Evolutionary conservation across 1,284 basidiomycete species (phyloP).

Genomic region (Malassezia furfur): DNA sequence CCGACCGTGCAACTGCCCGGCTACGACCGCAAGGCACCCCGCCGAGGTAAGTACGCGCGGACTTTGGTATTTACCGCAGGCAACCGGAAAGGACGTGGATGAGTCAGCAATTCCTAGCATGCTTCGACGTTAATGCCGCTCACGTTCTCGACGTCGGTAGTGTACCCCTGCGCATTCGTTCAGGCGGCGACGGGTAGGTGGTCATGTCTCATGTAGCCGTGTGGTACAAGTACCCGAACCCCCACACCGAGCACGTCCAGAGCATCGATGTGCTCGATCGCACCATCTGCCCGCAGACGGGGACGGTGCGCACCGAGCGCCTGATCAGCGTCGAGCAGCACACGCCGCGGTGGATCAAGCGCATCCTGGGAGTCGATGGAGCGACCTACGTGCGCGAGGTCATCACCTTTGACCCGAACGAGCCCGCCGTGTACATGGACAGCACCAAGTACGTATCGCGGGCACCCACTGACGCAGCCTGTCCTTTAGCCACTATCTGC

Average conservation of each 20-base stretch:
- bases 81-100: not conserved
- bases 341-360: constrained; percentile 16
- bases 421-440: constrained; percentile 3
- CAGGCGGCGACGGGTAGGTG: constrained; percentile 14
- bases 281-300: constrained; percentile 12
- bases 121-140: constrained; percentile 10
- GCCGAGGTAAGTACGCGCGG: not conserved
- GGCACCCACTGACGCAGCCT: not conserved
- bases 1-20: constrained; percentile 5
- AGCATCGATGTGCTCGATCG: constrained; percentile 19
- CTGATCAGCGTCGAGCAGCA: constrained; percentile 15
- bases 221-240: constrained; percentile 23
- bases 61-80: not conserved
- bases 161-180: constrained; percentile 15
- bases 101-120: not conserved
- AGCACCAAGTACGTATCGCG: constrained; percentile 9
- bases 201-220: constrained; percentile 3
- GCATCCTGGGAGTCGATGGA: constrained; percentile 5
- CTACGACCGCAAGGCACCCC: not conserved
- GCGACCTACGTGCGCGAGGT: constrained; percentile 7
- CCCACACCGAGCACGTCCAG: constrained; percentile 18
- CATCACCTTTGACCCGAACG: constrained; percentile 10
- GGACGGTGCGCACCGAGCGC: constrained; percentile 16
- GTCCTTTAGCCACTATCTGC: constrained; percentile 8
- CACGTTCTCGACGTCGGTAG: constrained; percentile 1